These are phyloP conservation scores for Chrysosporium keratinophilum DNA, from an alignment of 2,329 filamentous ascomycete species.

Conservation along the genomic window DNA sequence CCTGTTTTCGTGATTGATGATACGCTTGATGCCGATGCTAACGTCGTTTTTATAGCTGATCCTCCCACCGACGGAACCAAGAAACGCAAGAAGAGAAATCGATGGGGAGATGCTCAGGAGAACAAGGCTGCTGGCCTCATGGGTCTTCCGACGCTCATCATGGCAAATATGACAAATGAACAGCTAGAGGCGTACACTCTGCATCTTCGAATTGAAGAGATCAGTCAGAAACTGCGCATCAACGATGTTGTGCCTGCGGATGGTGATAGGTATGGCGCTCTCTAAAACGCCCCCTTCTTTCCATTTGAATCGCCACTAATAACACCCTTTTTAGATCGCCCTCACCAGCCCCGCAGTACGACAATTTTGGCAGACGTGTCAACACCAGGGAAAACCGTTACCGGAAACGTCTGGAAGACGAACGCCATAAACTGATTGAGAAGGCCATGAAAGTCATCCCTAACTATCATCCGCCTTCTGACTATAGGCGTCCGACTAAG, in stretches of 20 bases:
- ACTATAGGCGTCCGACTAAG: constrained; percentile 98
- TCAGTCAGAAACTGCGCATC: constrained; percentile 97
- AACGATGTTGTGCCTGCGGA: constrained; percentile 97
- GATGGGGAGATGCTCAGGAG: constrained; percentile 94
- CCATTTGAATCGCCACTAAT: constrained; percentile 14
- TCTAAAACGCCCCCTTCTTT: constrained; percentile 5
- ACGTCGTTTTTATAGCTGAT: constrained; percentile 25
- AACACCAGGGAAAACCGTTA: constrained; percentile 98
- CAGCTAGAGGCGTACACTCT: constrained; percentile 95
- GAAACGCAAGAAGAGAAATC: constrained; percentile 94
- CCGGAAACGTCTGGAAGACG: constrained; percentile 93
- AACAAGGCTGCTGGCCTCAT: constrained; percentile 98
- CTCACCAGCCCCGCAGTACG: constrained; percentile 91
- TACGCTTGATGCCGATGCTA: neutral
- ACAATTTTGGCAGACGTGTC: constrained; percentile 98
- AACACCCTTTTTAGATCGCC: constrained; percentile 57
- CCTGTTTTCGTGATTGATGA: constrained; percentile 11
- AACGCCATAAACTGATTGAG: constrained; percentile 96
- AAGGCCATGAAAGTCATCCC: constrained; percentile 99
- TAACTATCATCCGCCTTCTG: constrained; percentile 97
- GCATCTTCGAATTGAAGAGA: constrained; percentile 95
- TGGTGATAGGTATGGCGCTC: constrained; percentile 66
- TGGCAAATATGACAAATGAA: constrained; percentile 95
- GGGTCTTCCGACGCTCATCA: constrained; percentile 91
- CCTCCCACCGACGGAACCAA: constrained; percentile 63